Conservation (phyloP, 345 rosid genomes). For the Lepidium africanum region DNA sequence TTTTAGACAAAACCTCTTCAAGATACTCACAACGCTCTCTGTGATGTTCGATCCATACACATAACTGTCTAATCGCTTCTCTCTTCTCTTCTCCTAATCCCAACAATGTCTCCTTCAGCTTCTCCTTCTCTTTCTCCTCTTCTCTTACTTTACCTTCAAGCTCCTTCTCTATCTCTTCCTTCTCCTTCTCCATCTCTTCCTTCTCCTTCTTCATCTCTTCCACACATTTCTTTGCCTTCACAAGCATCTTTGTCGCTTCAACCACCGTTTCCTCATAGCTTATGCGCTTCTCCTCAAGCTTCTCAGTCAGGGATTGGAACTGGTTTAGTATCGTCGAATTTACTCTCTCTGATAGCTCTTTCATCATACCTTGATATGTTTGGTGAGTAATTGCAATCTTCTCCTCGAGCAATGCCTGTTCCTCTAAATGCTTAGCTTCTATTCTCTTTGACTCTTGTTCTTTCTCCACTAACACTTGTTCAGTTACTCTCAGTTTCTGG, state of each 20-base stretch:
- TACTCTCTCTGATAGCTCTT: slow-evolving; percentile 36
- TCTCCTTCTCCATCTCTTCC: slow-evolving; percentile 27
- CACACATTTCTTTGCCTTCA: slow-evolving; percentile 39
- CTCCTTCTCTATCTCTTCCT: slow-evolving; percentile 31
- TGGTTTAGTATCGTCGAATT: slow-evolving; percentile 25
- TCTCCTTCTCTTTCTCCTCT: slow-evolving; percentile 50
- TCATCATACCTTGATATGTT: slow-evolving; percentile 40
- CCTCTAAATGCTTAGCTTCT: slow-evolving; percentile 56
- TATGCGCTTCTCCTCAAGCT: slow-evolving; percentile 32
- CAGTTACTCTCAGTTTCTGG: slow-evolving; percentile 89
- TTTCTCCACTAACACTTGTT: slow-evolving; percentile 65
- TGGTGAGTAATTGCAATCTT: slow-evolving; percentile 35
- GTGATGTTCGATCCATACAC: slow-evolving; percentile 77
- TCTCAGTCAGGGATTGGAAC: slow-evolving; percentile 36
- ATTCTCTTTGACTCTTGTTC: slow-evolving; percentile 59
- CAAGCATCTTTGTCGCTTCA: slow-evolving; percentile 37
- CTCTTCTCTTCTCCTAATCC: slow-evolving; percentile 70
- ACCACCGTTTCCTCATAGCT: slow-evolving; percentile 33
- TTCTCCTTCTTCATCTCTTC: slow-evolving; percentile 31
- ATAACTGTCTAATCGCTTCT: slow-evolving; percentile 82
- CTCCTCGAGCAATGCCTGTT: slow-evolving; percentile 56
- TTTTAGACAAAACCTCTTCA: slow-evolving; percentile 24
- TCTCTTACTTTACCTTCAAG: slow-evolving; percentile 37
- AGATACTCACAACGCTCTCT: slow-evolving; percentile 42
- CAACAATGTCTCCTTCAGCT: slow-evolving; percentile 31